Conservation (phyloP, 441 rosid genomes). For the Pelargonium fulgidum region DNA sequence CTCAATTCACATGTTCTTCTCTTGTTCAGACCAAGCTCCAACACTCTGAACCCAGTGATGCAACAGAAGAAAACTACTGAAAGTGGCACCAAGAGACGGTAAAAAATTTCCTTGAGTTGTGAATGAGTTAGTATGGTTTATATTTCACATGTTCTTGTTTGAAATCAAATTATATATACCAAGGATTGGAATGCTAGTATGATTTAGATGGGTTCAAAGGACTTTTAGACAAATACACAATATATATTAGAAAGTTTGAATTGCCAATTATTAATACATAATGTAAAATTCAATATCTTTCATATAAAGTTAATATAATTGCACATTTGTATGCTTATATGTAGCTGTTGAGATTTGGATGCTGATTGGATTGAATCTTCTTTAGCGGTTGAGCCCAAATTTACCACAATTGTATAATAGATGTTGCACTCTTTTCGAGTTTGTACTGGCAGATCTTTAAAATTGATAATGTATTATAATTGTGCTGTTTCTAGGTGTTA, state of each 20-base stretch:
- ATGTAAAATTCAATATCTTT: not conserved
- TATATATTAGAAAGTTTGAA: not conserved
- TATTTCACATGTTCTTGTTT: no score
- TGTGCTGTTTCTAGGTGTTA: not conserved
- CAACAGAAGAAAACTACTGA: constrained; percentile 57
- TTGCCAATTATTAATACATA: not conserved
- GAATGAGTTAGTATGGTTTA: no score
- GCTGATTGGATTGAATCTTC: not conserved
- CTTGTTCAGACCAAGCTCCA: constrained; percentile 42
- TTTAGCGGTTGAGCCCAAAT: not conserved
- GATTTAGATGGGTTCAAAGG: not conserved
- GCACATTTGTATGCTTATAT: not conserved
- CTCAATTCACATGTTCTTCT: constrained; percentile 15
- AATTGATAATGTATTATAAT: not conserved
- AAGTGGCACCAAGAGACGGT: constrained; percentile 72
- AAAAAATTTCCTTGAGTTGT: not conserved
- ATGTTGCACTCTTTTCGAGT: not conserved
- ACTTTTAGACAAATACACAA: not conserved
- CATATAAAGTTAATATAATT: not conserved
- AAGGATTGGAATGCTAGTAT: not conserved
- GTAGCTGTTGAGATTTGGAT: no score
- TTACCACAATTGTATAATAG: not conserved
- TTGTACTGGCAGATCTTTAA: not conserved
- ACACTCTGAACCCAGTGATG: constrained; percentile 24
- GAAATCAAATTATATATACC: no score